These are phyloP conservation scores for Suillus subalutaceus DNA, from an alignment of 768 basidiomycete genomes.

Conservation along the genomic window DNA sequence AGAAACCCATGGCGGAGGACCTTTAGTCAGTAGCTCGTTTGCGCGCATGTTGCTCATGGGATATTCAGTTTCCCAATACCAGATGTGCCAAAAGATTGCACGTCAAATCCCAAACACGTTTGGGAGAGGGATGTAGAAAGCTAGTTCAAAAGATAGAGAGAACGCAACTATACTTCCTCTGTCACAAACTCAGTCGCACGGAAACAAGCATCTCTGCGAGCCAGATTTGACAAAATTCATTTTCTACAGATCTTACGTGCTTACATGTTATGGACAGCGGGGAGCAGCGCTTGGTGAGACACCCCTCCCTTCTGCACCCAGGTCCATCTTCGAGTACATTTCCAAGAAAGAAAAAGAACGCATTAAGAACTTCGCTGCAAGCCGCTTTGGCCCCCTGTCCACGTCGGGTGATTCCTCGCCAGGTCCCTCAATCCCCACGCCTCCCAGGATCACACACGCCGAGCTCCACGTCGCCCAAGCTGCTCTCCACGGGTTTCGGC, in stretches of 20 bases:
- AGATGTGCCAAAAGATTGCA: slow-evolving; percentile 83
- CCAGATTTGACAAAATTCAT: slow-evolving; percentile 51
- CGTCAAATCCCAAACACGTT: slow-evolving; percentile 74
- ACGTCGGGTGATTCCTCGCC: slow-evolving; percentile 30
- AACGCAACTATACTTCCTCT: slow-evolving; percentile 34
- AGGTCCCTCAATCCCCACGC: slow-evolving; percentile 34
- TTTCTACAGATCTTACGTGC: not conserved
- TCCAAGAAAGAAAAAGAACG: too few relatives aligned
- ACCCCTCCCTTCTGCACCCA: slow-evolving; percentile 62
- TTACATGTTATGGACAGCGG: slow-evolving; percentile 51
- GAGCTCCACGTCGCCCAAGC: slow-evolving; percentile 86
- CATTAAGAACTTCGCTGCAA: slow-evolving; percentile 53
- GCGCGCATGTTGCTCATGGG: not conserved
- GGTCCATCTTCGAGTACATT: too few relatives aligned
- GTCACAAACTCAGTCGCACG: slow-evolving; percentile 38
- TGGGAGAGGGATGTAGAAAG: slow-evolving; percentile 59
- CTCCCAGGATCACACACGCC: slow-evolving; percentile 54
- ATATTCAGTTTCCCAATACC: slow-evolving; percentile 77
- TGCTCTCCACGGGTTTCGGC: slow-evolving; percentile 88
- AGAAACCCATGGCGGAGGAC: slow-evolving; percentile 69
- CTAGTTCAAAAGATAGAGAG: slow-evolving; percentile 48
- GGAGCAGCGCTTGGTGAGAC: slow-evolving; percentile 86
- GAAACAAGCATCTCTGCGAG: slow-evolving; percentile 67
- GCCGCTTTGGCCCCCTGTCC: slow-evolving; percentile 25
- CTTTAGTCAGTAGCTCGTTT: slow-evolving; percentile 51